Evolutionary conservation across 495 filamentous ascomycete species (phyloP).

Genomic region (Lophiostoma macrostomum): DNA sequence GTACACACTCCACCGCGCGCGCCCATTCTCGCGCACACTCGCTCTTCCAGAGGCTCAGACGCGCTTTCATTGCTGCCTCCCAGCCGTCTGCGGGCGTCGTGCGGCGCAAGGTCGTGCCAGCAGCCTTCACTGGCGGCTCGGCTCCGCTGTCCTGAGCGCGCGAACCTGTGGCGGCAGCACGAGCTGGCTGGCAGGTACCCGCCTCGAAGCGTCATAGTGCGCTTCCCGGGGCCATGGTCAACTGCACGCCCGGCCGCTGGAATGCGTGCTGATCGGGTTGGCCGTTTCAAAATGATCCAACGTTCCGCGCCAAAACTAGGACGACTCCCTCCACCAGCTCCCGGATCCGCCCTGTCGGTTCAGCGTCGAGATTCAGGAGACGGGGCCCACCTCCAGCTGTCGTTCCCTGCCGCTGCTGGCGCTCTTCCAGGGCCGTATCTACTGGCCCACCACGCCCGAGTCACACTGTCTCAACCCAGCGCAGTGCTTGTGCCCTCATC

Average conservation of each 20-base stretch:
- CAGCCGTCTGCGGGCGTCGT: too few relatives aligned
- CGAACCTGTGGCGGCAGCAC: neutral
- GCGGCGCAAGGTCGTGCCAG: neutral
- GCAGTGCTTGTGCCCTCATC: constrained; percentile 1
- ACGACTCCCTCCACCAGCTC: constrained; percentile 4
- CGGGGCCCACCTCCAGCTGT: neutral
- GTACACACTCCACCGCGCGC: too few relatives aligned
- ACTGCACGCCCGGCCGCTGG: constrained; percentile 11
- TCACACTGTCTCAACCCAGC: neutral
- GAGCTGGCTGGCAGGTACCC: neutral
- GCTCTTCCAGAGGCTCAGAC: too few relatives aligned
- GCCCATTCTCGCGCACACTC: too few relatives aligned
- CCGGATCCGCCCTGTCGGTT: constrained; percentile 24
- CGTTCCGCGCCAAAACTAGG: constrained; percentile 20
- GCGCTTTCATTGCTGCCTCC: too few relatives aligned
- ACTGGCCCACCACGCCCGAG: neutral
- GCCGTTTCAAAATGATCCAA: constrained; percentile 27
- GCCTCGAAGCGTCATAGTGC: constrained; percentile 11
- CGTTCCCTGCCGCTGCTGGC: neutral
- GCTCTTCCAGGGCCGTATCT: neutral
- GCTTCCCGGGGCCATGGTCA: constrained; percentile 23
- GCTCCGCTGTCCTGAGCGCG: neutral
- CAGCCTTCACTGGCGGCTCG: neutral
- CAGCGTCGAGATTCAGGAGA: constrained; percentile 6
- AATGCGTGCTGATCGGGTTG: constrained; percentile 18